Evolutionary conservation across 805 yeast species (phyloP), one percentile per base, ranked within the genome.

Genomic region (Wickerhamiella azyma): DNA sequence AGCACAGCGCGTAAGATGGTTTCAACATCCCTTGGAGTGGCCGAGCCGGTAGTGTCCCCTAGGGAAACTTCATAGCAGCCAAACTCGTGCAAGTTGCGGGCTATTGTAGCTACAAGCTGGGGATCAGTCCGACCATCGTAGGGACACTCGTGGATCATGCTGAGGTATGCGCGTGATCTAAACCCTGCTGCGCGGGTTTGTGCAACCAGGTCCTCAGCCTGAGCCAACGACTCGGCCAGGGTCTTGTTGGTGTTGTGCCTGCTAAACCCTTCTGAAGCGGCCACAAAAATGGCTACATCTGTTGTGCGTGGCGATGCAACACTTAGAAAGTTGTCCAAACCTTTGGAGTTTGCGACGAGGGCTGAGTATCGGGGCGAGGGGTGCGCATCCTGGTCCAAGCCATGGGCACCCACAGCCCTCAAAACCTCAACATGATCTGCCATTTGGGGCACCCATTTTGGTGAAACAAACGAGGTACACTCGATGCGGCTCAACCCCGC

Each of bases 381-480:
- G n/a, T n/a, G n/a, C n/a, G n/a, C n/a, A n/a, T n/a, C n/a, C n/a
- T n/a, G n/a, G n/a, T n/a, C n/a, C n/a, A n/a, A n/a, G n/a, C n/a
- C n/a, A n/a, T n/a, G n/a, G n/a, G n/a, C n/a, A n/a, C n/a, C n/a
- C n/a, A n/a, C n/a, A n/a, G n/a, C n/a, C n/a, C n/a, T 14, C 35
- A 48, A 48, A 5, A 60, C 45, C n/a, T 50, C 48, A 17, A 47
- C 42, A 16, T 58, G 51, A 41, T 60, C 64, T 8, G 55, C 59
- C 64, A 60, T 59, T 42, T 59, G 63, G 17, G 64, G 64, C 7
- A 60, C 63, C 64, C 64, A 60, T 43, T 59, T 60, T 10, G 64
- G 64, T 9, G 64, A 58, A 13, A 60, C 64, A 50, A 60, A 60
- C 1, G 64, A 51, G 6, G 64, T 57, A 3, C 50, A 53, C 43